phyloP scores from a whole-genome alignment of 805 yeast species.

The Schizosaccharomyces osmophilus region DNA sequence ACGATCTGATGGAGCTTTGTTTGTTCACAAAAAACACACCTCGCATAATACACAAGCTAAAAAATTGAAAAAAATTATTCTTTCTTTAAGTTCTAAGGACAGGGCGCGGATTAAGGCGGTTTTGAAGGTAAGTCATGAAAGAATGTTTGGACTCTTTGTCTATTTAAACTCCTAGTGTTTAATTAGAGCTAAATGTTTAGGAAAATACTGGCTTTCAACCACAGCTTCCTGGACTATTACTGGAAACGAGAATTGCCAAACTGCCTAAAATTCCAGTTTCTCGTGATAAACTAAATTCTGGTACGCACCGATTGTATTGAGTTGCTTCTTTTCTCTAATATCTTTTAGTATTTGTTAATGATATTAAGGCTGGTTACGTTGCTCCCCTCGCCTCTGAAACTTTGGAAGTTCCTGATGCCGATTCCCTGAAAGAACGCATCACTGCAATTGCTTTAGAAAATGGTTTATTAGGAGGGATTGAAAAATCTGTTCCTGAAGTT shows the following conservation, averaged over 20 bases:
- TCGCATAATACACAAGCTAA: neutral
- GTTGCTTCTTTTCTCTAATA: neutral
- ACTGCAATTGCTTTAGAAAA: constrained; percentile 69
- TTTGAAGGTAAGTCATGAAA: neutral
- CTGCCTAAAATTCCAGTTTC: constrained; percentile 68
- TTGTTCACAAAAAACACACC: neutral
- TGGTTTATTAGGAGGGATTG: constrained; percentile 65
- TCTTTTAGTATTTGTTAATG: constrained; percentile 53
- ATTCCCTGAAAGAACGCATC: constrained; percentile 40
- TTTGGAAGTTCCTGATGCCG: constrained; percentile 63
- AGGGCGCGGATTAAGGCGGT: neutral
- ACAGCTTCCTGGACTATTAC: neutral
- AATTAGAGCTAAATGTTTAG: neutral
- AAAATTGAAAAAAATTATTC: neutral
- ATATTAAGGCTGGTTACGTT: constrained; percentile 62
- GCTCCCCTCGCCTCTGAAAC: constrained; percentile 57
- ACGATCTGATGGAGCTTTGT: neutral
- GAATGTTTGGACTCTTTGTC: no score
- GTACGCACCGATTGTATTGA: constrained; percentile 3
- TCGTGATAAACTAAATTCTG: constrained; percentile 14
- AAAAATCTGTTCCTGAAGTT: constrained; percentile 53
- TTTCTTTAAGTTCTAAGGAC: neutral
- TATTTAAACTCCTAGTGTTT: no score
- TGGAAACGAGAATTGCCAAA: constrained; percentile 23
- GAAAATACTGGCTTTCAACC: neutral